Base-by-base conservation (phyloP, 192 early-diverging fungal species). In the Backusella mclennaniae region DNA sequence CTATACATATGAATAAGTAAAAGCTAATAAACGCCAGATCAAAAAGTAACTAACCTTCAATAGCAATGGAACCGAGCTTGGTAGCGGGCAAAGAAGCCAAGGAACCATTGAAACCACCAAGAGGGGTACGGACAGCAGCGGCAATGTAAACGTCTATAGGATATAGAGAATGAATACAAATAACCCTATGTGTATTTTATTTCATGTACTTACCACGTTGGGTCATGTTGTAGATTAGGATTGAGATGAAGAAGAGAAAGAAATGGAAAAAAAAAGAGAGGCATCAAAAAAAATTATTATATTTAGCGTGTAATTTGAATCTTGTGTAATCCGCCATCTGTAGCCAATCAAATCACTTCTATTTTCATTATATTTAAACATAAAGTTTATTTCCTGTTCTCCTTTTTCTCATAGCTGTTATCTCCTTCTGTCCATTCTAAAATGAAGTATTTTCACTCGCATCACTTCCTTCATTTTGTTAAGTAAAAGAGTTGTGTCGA, bases 51-150 rank as follows among this genome's bases (percentile, higher is more conserved):
- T 26, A 82, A 92, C 90, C 93, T 86, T 96, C 94, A 85, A 97
- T 91, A 31, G 95, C 96, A 73, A 94, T 79, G 56, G 89, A 87
- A 44, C 97, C 97, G 49, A 99, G 93, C 81, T 97, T 86, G 52
- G 87, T 84, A 36, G 97, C 96, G 26, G 89, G 81, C 73, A 98
- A 87, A 39, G 94, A 90, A 35, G 95, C 85, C 21, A 99, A 89
- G 2, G 94, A 93, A 21, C 97, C 96, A 66, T 93, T 93, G 85
- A 98, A 97, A 36, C 92, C 89, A 67, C 96, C 97, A 73, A 98
- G 87, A 44, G 97, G 94, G 6, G 97, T 99, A 81, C 97, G 93
- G 42, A 90, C 93, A 68, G 93, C 87, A 73, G 95, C 92, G 68
- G 95, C 93, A 83, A 99, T 97, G 80, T 94, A 99, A 75, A 95